Evolutionary conservation across 164 flowering plant species (phyloP).

Genomic region (Vitis cinerea): DNA sequence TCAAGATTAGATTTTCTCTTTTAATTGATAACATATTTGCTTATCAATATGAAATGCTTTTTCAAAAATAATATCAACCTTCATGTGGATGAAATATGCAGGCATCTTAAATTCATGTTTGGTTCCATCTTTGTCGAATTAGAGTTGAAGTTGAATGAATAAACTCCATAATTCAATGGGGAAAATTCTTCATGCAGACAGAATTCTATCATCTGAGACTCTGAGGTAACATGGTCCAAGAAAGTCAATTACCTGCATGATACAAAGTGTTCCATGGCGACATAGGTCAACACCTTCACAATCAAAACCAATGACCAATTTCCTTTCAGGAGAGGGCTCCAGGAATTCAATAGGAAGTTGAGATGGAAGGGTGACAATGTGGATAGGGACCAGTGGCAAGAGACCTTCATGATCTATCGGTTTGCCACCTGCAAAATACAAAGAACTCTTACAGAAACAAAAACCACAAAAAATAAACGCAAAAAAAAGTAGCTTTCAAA

Average conservation of each 20-base stretch:
- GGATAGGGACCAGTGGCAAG: constrained; percentile 46
- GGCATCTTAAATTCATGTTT: background rate
- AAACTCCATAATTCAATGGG: background rate
- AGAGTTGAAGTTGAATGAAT: background rate
- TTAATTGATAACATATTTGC: background rate
- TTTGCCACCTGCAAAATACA: constrained; percentile 35
- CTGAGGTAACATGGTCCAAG: background rate
- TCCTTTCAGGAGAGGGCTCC: constrained; percentile 62
- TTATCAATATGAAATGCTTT: background rate
- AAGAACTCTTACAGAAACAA: background rate
- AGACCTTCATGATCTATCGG: constrained; percentile 27
- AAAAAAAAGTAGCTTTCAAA: no score
- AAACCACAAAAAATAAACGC: background rate
- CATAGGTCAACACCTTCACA: constrained; percentile 95
- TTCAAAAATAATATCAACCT: background rate
- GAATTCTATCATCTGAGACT: background rate
- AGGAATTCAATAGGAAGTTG: constrained; percentile 80
- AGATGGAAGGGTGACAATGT: constrained; percentile 66
- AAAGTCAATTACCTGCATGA: constrained; percentile 68
- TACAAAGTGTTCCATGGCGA: constrained; percentile 78
- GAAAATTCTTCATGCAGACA: background rate
- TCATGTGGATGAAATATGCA: background rate
- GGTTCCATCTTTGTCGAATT: background rate
- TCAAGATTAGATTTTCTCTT: background rate
- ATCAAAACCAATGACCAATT: constrained; percentile 80